Base-by-base conservation (phyloP, 768 basidiomycete genomes). In the Panellus pusillus region DNA sequence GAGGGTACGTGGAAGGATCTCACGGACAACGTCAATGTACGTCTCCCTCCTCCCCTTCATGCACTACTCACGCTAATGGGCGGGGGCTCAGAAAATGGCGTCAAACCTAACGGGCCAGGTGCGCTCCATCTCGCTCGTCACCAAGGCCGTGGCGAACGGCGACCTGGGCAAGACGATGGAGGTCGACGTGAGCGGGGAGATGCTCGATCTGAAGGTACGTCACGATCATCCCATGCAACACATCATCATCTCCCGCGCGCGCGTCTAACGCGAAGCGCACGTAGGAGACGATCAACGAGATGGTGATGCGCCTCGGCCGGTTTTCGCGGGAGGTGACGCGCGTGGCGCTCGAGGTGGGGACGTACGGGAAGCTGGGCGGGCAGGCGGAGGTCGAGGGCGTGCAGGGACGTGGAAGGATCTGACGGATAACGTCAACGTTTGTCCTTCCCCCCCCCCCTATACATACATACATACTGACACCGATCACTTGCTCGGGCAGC, bases 1-100 rank as follows among this genome's bases (percentile, higher is more conserved):
- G 87, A 93, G 66, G 93, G 93, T 20, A 87, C 90, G 28, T 91
- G 89, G 89, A 82, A 84, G 59, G 87, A 92, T 66, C 72, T 91
- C 68, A 90, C 91, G 54, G 75, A 83, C 40, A 90, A 89, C 63
- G 88, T 87, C 61, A 56, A 81, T 66, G 48, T 37, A 45, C 13
- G 52, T 38, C 74, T 78, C 70, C 83, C 84, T n/a, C n/a, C n/a
- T 49, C 27, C 39, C 29, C 20, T 37, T 40, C n/a, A n/a, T n/a
- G n/a, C n/a, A n/a, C n/a, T n/a, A n/a, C n/a, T n/a, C n/a, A n/a
- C n/a, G n/a, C 43, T 50, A 48, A 24, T 43, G 52, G 38, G 9
- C n/a, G n/a, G n/a, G 35, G 89, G 55, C 89, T 88, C 72, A 78
- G 87, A 52, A 89, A 90, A 89, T 90, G 89, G 71, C 82, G 81